A percentile compares a stretch with the other conserved stretches of the same genome.
Conservation (phyloP, 2,329 filamentous ascomycete species). For the Fusarium brevicatenulatum region DNA sequence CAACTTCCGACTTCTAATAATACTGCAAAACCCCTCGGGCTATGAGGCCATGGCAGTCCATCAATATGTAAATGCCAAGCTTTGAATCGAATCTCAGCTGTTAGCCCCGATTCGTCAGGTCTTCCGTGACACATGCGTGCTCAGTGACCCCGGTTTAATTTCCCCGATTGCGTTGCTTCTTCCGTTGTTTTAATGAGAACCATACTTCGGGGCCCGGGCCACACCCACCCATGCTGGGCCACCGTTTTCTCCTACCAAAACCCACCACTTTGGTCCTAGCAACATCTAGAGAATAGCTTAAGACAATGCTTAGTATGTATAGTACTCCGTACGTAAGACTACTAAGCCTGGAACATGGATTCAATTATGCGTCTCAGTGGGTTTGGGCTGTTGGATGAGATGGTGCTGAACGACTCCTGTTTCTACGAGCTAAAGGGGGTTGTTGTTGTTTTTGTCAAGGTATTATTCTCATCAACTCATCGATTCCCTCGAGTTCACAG, state of each 20-base stretch:
- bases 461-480: not conserved
- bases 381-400: slow-evolving; percentile 18
- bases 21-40: no score
- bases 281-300: slow-evolving; percentile 6
- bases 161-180: slow-evolving; percentile 36
- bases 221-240: slow-evolving; percentile 6
- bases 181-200: slow-evolving; percentile 13
- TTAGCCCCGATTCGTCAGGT: slow-evolving; percentile 32
- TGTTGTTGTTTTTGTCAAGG: not conserved
- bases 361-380: not conserved
- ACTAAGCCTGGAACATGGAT: slow-evolving; percentile 28
- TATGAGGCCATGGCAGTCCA: not conserved
- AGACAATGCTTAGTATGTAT: not conserved
- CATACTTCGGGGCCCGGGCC: slow-evolving; percentile 2
- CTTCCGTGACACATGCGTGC: slow-evolving; percentile 14
- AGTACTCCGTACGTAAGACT: not conserved
- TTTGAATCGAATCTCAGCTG: slow-evolving; percentile 22
- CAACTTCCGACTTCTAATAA: not conserved
- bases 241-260: slow-evolving; percentile 30
- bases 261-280: slow-evolving; percentile 9
- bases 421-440: not conserved
- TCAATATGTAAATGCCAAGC: slow-evolving; percentile 16
- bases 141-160: slow-evolving; percentile 27
- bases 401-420: slow-evolving; percentile 1
- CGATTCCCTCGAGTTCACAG: slow-evolving; percentile 15